Evolutionary conservation across 192 early-diverging fungal species (phyloP), one percentile per base, ranked within the genome.

Genomic region (Gryganskiella cystojenkinii): DNA sequence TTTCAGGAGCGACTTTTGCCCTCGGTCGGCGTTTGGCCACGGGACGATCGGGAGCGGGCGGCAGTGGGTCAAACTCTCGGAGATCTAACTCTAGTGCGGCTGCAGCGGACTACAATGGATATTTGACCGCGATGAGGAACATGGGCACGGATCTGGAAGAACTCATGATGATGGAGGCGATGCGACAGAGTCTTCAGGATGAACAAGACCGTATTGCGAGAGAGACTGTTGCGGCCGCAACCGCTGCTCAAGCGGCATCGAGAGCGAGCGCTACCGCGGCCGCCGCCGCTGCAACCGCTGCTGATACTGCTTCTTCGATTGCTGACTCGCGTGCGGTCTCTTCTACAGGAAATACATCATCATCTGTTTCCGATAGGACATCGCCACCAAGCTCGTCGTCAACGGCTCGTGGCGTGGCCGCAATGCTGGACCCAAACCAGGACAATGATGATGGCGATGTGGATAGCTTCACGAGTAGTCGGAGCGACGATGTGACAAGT

Each of bases 131-230:
- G 0, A 90, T 95, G 90, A 80, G 90, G 24, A 82, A 88, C 45
- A 91, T 94, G 71, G 94, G 91, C 25, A 89, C 89, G 19, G 92
- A 98, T 62, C 61, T 98, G 27, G 96, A 98, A 61, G 96, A 98
- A 62, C 79, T 94, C 67, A 91, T 98, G 95, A 71, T 98, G 1
- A 91, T 96, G 86, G 94, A 97, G 76, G 96, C 96, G 1, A 93
- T 98, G 30, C 80, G 96, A 43, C 79, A 90, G 60, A 92, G 90
- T 67, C 69, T 96, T 44, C 79, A 84, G 53, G 92, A 90, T 59
- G 79, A 86, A 42, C 85, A 91, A 40, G 84, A 87, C 25, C 70
- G 80, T 40, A 63, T 74, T 25, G 56, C 84, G 37, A 69, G 84
- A 50, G 85, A 85, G 33, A 51, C 71, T 25, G 68, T 68, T 10